Base-by-base conservation (phyloP, 495 filamentous ascomycete genomes). In the Ramalina peruviana region DNA sequence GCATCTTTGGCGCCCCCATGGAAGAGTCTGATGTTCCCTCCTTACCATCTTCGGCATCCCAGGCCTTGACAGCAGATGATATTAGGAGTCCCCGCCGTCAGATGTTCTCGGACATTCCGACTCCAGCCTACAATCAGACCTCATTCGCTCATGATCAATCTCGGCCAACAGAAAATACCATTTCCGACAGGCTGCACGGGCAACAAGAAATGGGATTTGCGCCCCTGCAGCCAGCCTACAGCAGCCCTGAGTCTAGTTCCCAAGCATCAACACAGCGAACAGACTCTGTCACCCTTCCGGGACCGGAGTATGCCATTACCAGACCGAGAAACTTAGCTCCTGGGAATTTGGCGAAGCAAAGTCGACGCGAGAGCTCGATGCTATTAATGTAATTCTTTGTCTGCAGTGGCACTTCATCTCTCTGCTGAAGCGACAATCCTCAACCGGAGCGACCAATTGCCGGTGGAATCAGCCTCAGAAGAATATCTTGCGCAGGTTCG, bases 1-100 rank as follows among this genome's bases (percentile, higher is more conserved):
- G 72, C 37, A 90, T 98, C 41, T 98, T 96, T 63, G 84, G 82
- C 30, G 74, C 81, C 47, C 72, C 80, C 6, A 72, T 76, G 1
- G 74, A 78, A 54, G 73, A 80, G 50, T 74, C 79, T 47, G 53
- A 39, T 6, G 49, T 63, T 4, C 63, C 70, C 4, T 25, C 68
- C 12, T 48, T 65, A n/a, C 78, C 79, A 46, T 54, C 73, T 33
- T 63, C 58, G 1, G 62, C 69, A 17, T 65, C 74, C 36, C 58
- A 70, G 20, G 59, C 70, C 23, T 54, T 75, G 4, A 68, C 70
- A 0, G 65, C 77, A 19, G 78, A 83, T 38, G 79, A 81, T 46
- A 73, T 83, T 47, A 73, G 80, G 20, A 81, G 78, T 23, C 80
- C 82, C 21, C 72, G 79, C 27, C 73, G 72, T 40, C 82, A 85